phyloP scores from a whole-genome alignment of 495 filamentous ascomycete species.

The Penicillium nucicola region DNA sequence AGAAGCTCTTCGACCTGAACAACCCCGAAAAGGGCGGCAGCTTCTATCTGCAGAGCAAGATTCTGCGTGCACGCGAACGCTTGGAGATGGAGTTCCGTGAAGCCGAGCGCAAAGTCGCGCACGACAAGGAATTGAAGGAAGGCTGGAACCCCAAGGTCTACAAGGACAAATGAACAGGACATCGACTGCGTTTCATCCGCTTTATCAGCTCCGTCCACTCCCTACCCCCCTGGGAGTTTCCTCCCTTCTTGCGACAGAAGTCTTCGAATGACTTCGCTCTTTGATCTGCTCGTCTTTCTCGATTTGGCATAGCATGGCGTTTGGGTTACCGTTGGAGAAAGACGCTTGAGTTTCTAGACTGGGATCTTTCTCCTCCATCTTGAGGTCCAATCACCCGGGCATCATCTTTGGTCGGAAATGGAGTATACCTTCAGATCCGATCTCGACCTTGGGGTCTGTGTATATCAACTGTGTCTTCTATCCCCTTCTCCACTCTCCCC shows the following conservation, averaged over 20 bases:
- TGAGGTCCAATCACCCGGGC: slow-evolving; percentile 3
- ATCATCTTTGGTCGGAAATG: background rate
- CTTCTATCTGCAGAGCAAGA: slow-evolving; percentile 97
- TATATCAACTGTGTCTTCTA: slow-evolving; percentile 22
- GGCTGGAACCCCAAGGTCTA: slow-evolving; percentile 95
- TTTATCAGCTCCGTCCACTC: background rate
- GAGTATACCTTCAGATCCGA: background rate
- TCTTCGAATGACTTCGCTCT: slow-evolving; percentile 1
- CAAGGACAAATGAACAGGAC: slow-evolving; percentile 65
- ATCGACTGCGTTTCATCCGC: background rate
- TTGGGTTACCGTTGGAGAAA: slow-evolving; percentile 33
- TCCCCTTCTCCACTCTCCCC: slow-evolving; percentile 28
- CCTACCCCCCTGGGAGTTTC: slow-evolving; percentile 3
- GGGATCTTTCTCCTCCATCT: slow-evolving; percentile 22
- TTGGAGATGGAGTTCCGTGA: slow-evolving; percentile 75
- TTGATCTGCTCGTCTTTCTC: slow-evolving; percentile 22
- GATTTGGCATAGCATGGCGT: slow-evolving; percentile 52
- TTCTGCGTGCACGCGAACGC: slow-evolving; percentile 83
- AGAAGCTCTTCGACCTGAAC: slow-evolving; percentile 90
- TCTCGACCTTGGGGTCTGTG: slow-evolving; percentile 17
- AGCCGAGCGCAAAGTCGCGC: slow-evolving; percentile 44
- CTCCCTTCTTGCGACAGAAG: slow-evolving; percentile 2
- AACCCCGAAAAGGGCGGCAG: slow-evolving; percentile 93
- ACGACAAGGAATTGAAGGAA: slow-evolving; percentile 68
- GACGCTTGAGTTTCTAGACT: slow-evolving; percentile 19